Percentiles rank a stretch among this genome's conserved stretches.
Evolutionary conservation across 176 grass and related monocot species (phyloP).

Genomic region (Melocanna baccifera): DNA sequence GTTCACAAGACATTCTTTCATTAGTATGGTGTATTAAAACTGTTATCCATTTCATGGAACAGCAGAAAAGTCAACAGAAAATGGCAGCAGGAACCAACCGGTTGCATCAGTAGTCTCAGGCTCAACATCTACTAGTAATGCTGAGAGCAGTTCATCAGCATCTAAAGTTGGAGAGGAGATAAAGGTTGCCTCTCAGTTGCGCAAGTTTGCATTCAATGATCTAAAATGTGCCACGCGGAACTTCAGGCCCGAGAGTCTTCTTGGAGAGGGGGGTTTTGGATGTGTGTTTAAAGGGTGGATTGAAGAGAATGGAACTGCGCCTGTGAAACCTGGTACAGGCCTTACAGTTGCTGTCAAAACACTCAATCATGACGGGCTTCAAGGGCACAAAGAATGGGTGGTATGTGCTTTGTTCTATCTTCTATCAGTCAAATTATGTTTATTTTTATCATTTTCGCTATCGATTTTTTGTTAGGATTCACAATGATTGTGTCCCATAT

Average conservation of each 20-base stretch:
- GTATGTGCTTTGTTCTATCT: conserved; percentile 38
- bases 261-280: conserved; percentile 83
- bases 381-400: conserved; percentile 94
- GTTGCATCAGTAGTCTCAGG: conserved; percentile 64
- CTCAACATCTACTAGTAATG: conserved; percentile 71
- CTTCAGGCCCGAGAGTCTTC: conserved; percentile 77
- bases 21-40: conserved; percentile 1
- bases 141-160: conserved; percentile 75
- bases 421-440: conserved; percentile 2
- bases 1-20: background rate
- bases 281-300: conserved; percentile 96
- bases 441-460: background rate
- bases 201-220: conserved; percentile 79
- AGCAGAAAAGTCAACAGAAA: conserved; percentile 72
- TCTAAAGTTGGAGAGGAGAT: conserved; percentile 74
- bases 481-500: background rate
- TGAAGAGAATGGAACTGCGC: conserved; percentile 82
- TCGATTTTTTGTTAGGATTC: conserved; percentile 2
- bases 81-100: conserved; percentile 77
- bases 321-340: conserved; percentile 82
- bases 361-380: conserved; percentile 86
- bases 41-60: conserved; percentile 42
- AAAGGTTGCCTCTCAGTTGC: conserved; percentile 73
- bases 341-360: conserved; percentile 95
- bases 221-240: conserved; percentile 80